Evolutionary conservation across 108 stramenopile species (phyloP).

Genomic region (Mediolabrus comicus): DNA sequence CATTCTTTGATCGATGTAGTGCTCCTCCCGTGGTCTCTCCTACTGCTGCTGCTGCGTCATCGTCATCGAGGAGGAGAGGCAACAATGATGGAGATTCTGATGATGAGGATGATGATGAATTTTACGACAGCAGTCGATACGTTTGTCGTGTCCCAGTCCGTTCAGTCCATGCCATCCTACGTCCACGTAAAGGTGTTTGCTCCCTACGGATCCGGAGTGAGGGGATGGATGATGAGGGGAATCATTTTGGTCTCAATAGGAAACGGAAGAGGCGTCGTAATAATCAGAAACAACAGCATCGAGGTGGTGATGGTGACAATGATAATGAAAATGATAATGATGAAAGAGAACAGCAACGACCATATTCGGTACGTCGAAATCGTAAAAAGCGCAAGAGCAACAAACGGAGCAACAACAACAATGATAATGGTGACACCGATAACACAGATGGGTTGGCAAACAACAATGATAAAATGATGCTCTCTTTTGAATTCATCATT

Average conservation of each 20-base stretch:
- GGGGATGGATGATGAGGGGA: constrained; percentile 14
- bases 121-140: constrained; percentile 37
- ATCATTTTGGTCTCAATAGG: constrained; percentile 14
- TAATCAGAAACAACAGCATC: background rate
- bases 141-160: constrained; percentile 70
- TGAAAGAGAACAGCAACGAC: background rate
- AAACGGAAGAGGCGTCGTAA: background rate
- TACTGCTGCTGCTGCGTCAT: background rate
- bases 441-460: background rate
- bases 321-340: constrained; percentile 6
- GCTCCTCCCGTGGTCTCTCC: background rate
- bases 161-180: constrained; percentile 58
- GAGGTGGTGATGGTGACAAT: background rate
- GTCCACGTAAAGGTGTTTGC: constrained; percentile 68
- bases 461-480: constrained; percentile 37
- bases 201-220: constrained; percentile 57
- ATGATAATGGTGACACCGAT: background rate
- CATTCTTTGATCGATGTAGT: background rate
- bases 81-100: constrained; percentile 11
- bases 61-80: background rate
- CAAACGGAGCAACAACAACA: background rate
- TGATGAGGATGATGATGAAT: constrained; percentile 6
- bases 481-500: constrained; percentile 72
- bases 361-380: background rate
- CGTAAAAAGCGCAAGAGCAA: constrained; percentile 1